These are phyloP conservation scores for Halophytophthora batemanensis DNA, from an alignment of 352 stramenopile genomes.

Conservation along the genomic window DNA sequence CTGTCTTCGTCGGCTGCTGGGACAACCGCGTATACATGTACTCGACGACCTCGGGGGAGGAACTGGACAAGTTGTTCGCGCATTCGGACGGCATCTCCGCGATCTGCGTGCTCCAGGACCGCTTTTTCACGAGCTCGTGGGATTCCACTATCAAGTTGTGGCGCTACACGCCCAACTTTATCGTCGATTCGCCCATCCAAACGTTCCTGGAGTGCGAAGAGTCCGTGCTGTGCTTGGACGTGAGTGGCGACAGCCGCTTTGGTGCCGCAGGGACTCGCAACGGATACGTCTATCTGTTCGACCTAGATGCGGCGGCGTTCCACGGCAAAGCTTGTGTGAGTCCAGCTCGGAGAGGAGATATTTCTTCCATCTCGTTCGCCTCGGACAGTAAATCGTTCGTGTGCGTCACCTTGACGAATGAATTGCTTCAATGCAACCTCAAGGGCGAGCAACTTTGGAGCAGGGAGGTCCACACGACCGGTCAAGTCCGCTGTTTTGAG, in stretches of 20 bases:
- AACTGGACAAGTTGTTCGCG: conserved; percentile 60
- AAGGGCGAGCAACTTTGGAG: conserved; percentile 42
- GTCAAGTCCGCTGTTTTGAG: conserved; percentile 65
- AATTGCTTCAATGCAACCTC: conserved; percentile 59
- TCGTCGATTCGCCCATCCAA: conserved; percentile 44
- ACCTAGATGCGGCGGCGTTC: conserved; percentile 26
- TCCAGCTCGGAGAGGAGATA: conserved; percentile 29
- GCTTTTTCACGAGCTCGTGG: conserved; percentile 74
- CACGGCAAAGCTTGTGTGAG: conserved; percentile 35
- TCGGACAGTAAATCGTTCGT: conserved; percentile 50
- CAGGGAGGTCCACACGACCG: conserved; percentile 46
- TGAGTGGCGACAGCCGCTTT: conserved; percentile 48
- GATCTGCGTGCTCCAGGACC: conserved; percentile 52
- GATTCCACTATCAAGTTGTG: conserved; percentile 77
- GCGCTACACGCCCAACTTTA: conserved; percentile 54
- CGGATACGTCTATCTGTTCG: conserved; percentile 52
- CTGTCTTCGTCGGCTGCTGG: conserved; percentile 66
- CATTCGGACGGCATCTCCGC: conserved; percentile 72
- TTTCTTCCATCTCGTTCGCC: conserved; percentile 55
- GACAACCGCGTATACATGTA: conserved; percentile 81
- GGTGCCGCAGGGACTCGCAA: conserved; percentile 55
- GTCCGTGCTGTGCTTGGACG: conserved; percentile 62
- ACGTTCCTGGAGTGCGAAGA: conserved; percentile 67
- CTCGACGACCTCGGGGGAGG: conserved; percentile 43
- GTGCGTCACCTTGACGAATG: conserved; percentile 69